Base-by-base conservation (phyloP, 768 basidiomycete genomes). In the Lactarius indigo region DNA sequence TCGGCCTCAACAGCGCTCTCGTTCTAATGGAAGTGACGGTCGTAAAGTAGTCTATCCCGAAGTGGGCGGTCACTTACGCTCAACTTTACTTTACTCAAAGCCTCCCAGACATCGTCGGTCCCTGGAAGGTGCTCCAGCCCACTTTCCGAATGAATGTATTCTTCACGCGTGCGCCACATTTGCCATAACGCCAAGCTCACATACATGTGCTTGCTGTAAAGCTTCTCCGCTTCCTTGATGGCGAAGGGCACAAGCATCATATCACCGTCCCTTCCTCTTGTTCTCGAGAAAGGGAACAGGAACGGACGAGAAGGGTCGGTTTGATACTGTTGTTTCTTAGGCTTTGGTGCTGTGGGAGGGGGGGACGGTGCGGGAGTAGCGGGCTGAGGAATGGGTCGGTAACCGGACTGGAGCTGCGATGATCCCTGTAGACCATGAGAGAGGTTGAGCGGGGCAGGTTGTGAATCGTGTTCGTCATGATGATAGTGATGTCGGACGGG, bases 271-370 rank as follows among this genome's bases (percentile, higher is more conserved):
- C 85, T 80, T 61, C 81, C 80, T 63, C 77, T 81, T 58, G 77
- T 82, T n/a, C 87, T 84, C 7, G 94, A 92, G 75, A 97, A 99
- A 0, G 97, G 97, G 75, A 99, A 96, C 67, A 98, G 79, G 75
- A 98, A 99, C 1, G 97, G 96, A 15, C 92, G 83, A 56, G 80
- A 87, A 75, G 96, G 97, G 76, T 99, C 97, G 0, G 97, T 99
- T 74, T 98, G 97, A 75, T 94, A 99, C 75, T 96, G 94, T 74
- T 96, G 96, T 75, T 98, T 98, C 81, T 99, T 99, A 12, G 92
- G 94, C 74, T 96, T 98, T 2, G 87, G 91, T 39, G 87, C 84
- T 8, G 85, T 81, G 0, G 66, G 66, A 59, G 92, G 92, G 0
- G 95, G 95, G 0, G 93, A 87, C 2, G 96, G 94, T 30, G 94